Percentiles rank a stretch among this genome's conserved stretches.
These are phyloP conservation scores for Blastobotrys apis DNA, from an alignment of 1,139 yeast genomes.

Conservation along the genomic window DNA sequence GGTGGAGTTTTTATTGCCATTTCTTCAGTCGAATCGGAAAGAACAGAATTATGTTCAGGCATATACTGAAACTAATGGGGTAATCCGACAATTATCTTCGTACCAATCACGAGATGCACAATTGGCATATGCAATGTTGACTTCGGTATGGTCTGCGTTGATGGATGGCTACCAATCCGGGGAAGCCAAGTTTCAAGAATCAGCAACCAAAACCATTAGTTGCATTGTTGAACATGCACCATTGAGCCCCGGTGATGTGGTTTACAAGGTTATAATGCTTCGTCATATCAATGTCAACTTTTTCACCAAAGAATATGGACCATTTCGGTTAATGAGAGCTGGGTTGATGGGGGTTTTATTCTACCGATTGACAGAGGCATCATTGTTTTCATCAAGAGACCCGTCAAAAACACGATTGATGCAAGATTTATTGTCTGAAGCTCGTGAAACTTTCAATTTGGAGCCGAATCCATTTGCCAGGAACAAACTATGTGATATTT, in stretches of 20 bases:
- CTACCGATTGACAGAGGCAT: background rate
- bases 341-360: constrained; percentile 1
- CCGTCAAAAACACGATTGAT: background rate
- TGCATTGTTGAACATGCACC: constrained; percentile 5
- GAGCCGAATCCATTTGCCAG: constrained; percentile 1
- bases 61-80: constrained; percentile 16
- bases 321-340: constrained; percentile 7
- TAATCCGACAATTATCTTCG: constrained; percentile 13
- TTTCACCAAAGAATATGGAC: constrained; percentile 7
- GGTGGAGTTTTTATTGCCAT: constrained; percentile 21
- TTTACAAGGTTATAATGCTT: constrained; percentile 10
- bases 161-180: constrained; percentile 5
- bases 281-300: constrained; percentile 8
- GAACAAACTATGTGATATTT: background rate
- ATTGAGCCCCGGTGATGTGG: constrained; percentile 1
- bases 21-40: constrained; percentile 13
- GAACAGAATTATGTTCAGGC: constrained; percentile 15
- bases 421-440: constrained; percentile 4
- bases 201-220: background rate
- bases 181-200: background rate
- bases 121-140: constrained; percentile 15
- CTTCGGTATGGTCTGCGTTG: constrained; percentile 26
- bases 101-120: constrained; percentile 15
- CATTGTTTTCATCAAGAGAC: background rate
- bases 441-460: background rate